A percentile compares a stretch with the other conserved stretches of the same genome.
Evolutionary conservation across 208 protist species (phyloP).

Genomic region (Acanthamoeba castellanii): DNA sequence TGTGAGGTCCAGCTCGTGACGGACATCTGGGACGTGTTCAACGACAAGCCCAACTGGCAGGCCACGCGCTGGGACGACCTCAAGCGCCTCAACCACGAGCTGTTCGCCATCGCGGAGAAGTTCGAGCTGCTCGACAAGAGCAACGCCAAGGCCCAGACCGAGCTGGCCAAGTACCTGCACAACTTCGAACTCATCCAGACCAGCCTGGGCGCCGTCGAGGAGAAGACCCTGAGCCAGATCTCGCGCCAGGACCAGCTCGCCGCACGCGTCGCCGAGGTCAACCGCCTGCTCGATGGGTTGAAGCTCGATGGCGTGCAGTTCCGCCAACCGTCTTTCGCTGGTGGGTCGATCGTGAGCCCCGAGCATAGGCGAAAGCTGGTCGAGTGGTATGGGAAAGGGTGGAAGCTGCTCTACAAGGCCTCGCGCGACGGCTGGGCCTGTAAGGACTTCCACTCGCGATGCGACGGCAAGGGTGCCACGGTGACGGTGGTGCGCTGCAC

Average conservation of each 20-base stretch:
- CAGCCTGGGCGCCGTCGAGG: not conserved
- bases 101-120: not conserved
- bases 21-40: not conserved
- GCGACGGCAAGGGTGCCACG: no score
- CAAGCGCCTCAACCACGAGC: not conserved
- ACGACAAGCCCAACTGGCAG: not conserved
- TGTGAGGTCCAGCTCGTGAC: not conserved
- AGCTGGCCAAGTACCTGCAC: conserved; percentile 21
- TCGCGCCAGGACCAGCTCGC: not conserved
- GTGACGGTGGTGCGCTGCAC: no score
- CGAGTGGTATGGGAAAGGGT: no score
- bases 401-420: no score
- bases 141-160: not conserved
- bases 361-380: no score
- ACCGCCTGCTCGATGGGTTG: not conserved
- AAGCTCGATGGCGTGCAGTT: no score
- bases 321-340: no score
- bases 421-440: no score
- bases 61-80: not conserved
- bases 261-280: not conserved
- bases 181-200: not conserved
- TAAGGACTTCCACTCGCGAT: no score
- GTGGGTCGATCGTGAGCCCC: no score
- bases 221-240: not conserved
- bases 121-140: not conserved